Evolutionary conservation across 2,329 filamentous ascomycete species (phyloP).

Genomic region (Fusarium tricinctum): DNA sequence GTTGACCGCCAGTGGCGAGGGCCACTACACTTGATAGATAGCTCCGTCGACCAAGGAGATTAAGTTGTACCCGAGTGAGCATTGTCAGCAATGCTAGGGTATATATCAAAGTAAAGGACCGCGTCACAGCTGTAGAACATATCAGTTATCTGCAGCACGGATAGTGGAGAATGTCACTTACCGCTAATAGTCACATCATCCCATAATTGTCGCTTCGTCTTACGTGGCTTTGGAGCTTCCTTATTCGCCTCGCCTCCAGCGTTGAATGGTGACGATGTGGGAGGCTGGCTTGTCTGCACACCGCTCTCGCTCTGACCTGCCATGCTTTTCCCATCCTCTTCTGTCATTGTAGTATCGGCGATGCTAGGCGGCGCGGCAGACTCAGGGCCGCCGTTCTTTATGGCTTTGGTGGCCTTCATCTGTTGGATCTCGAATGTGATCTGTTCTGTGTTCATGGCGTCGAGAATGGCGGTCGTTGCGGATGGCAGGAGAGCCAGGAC

Average conservation of each 20-base stretch:
- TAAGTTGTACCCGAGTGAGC: constrained; percentile 94
- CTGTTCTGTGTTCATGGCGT: constrained; percentile 89
- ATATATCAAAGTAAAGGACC: constrained; percentile 92
- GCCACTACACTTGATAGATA: constrained; percentile 97
- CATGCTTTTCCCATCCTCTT: constrained; percentile 86
- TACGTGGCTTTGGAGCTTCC: constrained; percentile 67
- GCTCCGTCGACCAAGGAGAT: constrained; percentile 93
- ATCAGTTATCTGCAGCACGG: constrained; percentile 22
- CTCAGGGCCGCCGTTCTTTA: constrained; percentile 69
- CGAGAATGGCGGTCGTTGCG: constrained; percentile 88
- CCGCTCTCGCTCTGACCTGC: constrained; percentile 83
- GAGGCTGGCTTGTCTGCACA: constrained; percentile 84
- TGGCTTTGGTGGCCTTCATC: constrained; percentile 80
- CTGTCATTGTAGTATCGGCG: constrained; percentile 79
- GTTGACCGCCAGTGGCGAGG: constrained; percentile 80
- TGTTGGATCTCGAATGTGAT: constrained; percentile 95
- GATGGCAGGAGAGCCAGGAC: constrained; percentile 96
- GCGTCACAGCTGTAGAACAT: constrained; percentile 78
- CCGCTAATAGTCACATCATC: constrained; percentile 97
- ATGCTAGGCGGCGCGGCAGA: constrained; percentile 71
- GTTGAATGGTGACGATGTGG: constrained; percentile 66
- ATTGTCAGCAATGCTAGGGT: constrained; percentile 90
- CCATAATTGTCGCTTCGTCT: constrained; percentile 94
- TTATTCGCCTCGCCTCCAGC: constrained; percentile 53
- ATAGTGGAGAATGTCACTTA: constrained; percentile 61